Evolutionary conservation across 371 early-diverging fungal genomes (phyloP).

Genomic region (Syncephalastrum monosporum): DNA sequence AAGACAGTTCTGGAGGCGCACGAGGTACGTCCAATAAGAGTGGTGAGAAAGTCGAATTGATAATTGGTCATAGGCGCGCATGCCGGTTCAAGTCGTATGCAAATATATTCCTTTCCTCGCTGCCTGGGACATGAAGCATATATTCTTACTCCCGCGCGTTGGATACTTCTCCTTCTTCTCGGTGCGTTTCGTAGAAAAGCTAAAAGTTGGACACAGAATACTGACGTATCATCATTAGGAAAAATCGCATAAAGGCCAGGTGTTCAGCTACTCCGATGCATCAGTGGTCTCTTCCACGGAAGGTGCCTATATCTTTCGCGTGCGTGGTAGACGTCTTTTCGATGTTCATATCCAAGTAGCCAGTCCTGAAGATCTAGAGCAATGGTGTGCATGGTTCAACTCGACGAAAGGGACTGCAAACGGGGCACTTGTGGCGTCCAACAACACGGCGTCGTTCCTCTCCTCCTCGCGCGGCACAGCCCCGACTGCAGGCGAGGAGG

Average conservation of each 20-base stretch:
- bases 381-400: constrained; percentile 49
- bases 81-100: constrained; percentile 48
- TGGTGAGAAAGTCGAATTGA: neutral
- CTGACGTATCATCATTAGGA: constrained; percentile 25
- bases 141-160: constrained; percentile 48
- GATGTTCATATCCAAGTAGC: constrained; percentile 53
- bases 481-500: constrained; percentile 1
- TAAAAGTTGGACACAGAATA: neutral
- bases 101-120: constrained; percentile 50
- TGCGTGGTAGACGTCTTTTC: constrained; percentile 37
- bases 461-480: neutral
- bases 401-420: no score
- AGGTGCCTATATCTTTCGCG: constrained; percentile 42
- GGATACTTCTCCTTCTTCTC: constrained; percentile 56
- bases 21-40: constrained; percentile 28
- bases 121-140: constrained; percentile 57
- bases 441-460: neutral
- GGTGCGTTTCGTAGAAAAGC: constrained; percentile 22
- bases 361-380: constrained; percentile 36
- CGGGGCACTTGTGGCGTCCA: neutral
- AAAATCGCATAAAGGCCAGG: constrained; percentile 35
- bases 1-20: constrained; percentile 42
- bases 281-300: constrained; percentile 28
- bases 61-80: constrained; percentile 19
- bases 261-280: constrained; percentile 45